Conservation (phyloP, 176 grass and related monocot species). For the Oryza meridionalis region DNA sequence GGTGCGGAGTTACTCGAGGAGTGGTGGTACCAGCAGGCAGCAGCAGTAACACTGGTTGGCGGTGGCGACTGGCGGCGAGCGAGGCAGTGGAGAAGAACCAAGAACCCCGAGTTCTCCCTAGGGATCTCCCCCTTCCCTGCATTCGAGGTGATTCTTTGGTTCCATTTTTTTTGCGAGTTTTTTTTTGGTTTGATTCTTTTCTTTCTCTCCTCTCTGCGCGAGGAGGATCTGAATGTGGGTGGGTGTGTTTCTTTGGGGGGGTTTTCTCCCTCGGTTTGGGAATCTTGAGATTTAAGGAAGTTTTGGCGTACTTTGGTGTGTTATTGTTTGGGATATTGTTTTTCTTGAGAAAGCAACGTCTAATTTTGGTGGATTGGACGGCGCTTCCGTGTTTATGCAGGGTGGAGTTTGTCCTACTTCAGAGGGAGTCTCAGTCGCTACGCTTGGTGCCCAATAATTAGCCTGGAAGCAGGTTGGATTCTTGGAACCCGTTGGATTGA, state of each 20-base stretch:
- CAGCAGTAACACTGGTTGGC: constrained; percentile 26
- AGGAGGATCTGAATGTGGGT: constrained; percentile 41
- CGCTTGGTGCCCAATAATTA: constrained; percentile 18
- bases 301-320: constrained; percentile 32
- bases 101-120: constrained; percentile 18
- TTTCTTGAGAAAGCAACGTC: constrained; percentile 25
- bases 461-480: constrained; percentile 46
- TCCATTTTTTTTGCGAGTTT: neutral
- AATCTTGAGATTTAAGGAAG: constrained; percentile 31
- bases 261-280: constrained; percentile 11
- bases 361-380: constrained; percentile 40
- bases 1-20: constrained; percentile 39
- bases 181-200: neutral
- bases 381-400: constrained; percentile 27
- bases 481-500: constrained; percentile 28
- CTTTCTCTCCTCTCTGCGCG: neutral
- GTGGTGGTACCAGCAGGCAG: constrained; percentile 17
- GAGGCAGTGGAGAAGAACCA: constrained; percentile 27
- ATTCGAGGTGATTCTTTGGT: constrained; percentile 47
- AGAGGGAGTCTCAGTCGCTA: constrained; percentile 8
- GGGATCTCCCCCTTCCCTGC: constrained; percentile 44
- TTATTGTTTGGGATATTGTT: constrained; percentile 40
- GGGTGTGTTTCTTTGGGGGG: constrained; percentile 34
- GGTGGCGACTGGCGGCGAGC: constrained; percentile 26
- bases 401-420: constrained; percentile 34